Conservation (phyloP, 1,284 basidiomycete genomes). For the Boletellus sp. region DNA sequence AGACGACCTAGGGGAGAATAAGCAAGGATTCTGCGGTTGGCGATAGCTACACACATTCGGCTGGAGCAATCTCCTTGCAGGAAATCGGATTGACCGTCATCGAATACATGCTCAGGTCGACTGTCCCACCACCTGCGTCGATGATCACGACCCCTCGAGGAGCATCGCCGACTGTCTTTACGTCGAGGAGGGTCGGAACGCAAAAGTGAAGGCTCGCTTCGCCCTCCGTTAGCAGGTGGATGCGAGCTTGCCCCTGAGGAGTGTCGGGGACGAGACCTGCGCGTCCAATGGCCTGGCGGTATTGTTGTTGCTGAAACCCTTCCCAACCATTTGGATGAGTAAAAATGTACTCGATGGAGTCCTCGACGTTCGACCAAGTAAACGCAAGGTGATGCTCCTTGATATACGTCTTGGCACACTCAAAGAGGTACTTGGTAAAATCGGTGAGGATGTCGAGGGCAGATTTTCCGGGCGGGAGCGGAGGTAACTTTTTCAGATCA, state of each 20-base stretch:
- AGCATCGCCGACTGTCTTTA: constrained; percentile 21
- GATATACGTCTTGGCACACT: no score
- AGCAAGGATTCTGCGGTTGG: neutral
- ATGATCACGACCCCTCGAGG: constrained; percentile 34
- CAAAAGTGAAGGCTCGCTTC: constrained; percentile 26
- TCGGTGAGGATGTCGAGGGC: constrained; percentile 38
- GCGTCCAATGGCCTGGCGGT: neutral
- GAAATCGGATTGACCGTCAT: no score
- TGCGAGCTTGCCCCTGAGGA: constrained; percentile 4
- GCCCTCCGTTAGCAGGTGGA: constrained; percentile 1
- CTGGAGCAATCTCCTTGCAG: constrained; percentile 1
- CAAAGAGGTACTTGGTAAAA: no score
- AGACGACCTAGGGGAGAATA: constrained; percentile 8
- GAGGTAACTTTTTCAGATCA: constrained; percentile 30
- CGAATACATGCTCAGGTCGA: no score
- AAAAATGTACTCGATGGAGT: no score
- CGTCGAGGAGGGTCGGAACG: neutral
- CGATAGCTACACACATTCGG: constrained; percentile 33
- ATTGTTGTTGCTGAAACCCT: no score
- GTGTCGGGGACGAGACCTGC: constrained; percentile 29
- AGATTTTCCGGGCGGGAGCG: constrained; percentile 42
- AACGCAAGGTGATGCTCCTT: constrained; percentile 34
- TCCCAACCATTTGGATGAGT: no score
- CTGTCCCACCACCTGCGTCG: no score
- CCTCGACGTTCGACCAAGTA: constrained; percentile 28